Conservation (phyloP, 345 rosid species). For the Mangifera indica region DNA sequence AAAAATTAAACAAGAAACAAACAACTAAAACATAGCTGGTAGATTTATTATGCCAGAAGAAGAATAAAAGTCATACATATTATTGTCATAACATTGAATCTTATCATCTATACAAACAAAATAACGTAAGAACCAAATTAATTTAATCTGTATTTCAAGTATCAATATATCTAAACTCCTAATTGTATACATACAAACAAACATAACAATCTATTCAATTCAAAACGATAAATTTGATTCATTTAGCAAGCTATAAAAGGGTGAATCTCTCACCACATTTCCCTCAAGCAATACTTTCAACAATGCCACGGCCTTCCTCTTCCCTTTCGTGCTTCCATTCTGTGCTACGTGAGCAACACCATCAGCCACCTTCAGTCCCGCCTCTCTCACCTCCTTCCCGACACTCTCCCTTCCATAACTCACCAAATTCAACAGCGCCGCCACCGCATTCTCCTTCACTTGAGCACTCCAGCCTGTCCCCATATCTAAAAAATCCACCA, state of each 20-base stretch:
- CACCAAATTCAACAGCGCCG: slow-evolving; percentile 69
- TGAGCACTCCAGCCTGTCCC: slow-evolving; percentile 64
- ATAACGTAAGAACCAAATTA: background rate
- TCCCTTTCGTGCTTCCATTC: slow-evolving; percentile 64
- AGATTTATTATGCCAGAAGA: background rate
- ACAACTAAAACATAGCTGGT: background rate
- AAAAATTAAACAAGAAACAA: background rate
- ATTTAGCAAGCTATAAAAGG: slow-evolving; percentile 30
- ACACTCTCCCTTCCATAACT: slow-evolving; percentile 55
- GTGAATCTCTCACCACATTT: slow-evolving; percentile 26
- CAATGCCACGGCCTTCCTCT: slow-evolving; percentile 57
- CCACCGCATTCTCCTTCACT: slow-evolving; percentile 75
- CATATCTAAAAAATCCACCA: slow-evolving; percentile 72
- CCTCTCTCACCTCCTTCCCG: slow-evolving; percentile 41
- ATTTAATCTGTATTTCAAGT: background rate
- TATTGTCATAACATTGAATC: background rate
- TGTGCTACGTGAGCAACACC: slow-evolving; percentile 60
- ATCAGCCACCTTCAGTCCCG: slow-evolving; percentile 44
- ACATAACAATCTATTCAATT: background rate
- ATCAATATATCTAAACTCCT: background rate
- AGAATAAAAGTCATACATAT: background rate
- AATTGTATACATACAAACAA: background rate
- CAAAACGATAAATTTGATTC: slow-evolving; percentile 16
- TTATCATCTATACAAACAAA: slow-evolving; percentile 2
- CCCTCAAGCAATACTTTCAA: slow-evolving; percentile 41